Evolutionary conservation across 2,329 filamentous ascomycete species (phyloP).

Genomic region (Cryphonectria nitschkei): DNA sequence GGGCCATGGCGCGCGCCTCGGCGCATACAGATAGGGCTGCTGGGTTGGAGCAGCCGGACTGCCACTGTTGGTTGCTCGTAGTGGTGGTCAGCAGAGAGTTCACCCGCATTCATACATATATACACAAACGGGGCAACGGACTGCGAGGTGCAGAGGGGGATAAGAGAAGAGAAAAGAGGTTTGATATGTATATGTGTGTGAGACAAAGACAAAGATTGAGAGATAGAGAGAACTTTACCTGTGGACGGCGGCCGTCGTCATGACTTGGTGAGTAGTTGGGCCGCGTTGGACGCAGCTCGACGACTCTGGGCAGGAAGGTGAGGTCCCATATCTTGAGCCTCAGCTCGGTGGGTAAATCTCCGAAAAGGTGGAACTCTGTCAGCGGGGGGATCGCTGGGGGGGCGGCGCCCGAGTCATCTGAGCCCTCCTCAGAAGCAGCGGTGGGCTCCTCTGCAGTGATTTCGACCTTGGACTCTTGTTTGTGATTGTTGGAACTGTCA

Average conservation of each 20-base stretch:
- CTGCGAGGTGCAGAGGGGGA: no score
- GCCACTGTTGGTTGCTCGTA: conserved; percentile 33
- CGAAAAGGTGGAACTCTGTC: conserved; percentile 37
- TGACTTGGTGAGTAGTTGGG: conserved; percentile 37
- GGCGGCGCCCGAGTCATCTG: not conserved
- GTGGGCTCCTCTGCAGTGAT: not conserved
- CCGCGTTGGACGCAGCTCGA: conserved; percentile 40
- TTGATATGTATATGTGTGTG: not conserved
- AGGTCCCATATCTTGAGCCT: conserved; percentile 42
- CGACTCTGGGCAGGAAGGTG: conserved; percentile 39
- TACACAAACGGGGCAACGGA: no score
- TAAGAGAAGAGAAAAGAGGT: no score
- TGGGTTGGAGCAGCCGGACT: conserved; percentile 40
- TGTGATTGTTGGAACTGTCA: not conserved
- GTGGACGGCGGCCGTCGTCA: conserved; percentile 25
- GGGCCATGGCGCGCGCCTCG: conserved; percentile 40
- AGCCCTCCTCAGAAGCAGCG: not conserved
- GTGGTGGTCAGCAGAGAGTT: not conserved
- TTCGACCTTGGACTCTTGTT: not conserved
- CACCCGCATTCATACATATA: no score
- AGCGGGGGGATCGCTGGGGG: not conserved
- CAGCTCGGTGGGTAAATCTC: conserved; percentile 40
- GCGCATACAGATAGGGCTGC: conserved; percentile 38
- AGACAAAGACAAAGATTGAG: no score
- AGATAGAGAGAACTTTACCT: conserved; percentile 3